Evolutionary conservation across 768 basidiomycete genomes (phyloP).

Genomic region (Termitomyces sp.): DNA sequence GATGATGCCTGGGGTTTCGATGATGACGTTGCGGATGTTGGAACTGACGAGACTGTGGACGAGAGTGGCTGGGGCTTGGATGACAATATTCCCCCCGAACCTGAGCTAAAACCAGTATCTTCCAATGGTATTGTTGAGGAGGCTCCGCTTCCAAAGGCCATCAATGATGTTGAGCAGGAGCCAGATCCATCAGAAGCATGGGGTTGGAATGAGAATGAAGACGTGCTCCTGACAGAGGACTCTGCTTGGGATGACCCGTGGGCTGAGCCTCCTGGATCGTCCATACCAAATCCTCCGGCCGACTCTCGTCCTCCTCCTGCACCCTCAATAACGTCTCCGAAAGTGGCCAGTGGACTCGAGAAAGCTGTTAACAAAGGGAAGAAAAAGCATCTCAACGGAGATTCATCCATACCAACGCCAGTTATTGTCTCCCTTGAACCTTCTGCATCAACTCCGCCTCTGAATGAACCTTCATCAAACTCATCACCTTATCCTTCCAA

Average conservation of each 20-base stretch:
- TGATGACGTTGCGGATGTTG: conserved; percentile 34
- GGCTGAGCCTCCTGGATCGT: conserved; percentile 39
- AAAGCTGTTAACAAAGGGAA: conserved; percentile 53
- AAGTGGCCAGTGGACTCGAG: conserved; percentile 54
- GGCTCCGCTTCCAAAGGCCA: conserved; percentile 4
- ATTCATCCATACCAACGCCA: conserved; percentile 18
- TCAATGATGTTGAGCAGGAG: conserved; percentile 21
- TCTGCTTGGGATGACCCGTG: conserved; percentile 66
- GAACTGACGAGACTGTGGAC: conserved; percentile 24
- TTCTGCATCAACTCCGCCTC: not conserved
- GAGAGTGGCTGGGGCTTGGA: conserved; percentile 52
- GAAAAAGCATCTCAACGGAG: conserved; percentile 30
- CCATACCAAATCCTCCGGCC: conserved; percentile 15
- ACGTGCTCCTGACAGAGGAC: conserved; percentile 33
- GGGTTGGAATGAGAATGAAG: conserved; percentile 69
- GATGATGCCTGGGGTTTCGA: conserved; percentile 51
- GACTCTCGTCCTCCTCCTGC: conserved; percentile 25
- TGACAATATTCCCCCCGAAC: conserved; percentile 29
- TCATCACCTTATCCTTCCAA: conserved; percentile 7
- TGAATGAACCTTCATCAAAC: conserved; percentile 5
- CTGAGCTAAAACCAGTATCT: conserved; percentile 14
- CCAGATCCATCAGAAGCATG: conserved; percentile 58
- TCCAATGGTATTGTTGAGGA: conserved; percentile 5
- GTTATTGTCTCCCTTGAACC: conserved; percentile 16
- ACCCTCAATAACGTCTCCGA: conserved; percentile 33